phyloP scores from a whole-genome alignment of 306 rosid species.

The peach (Prunus persica) region Prunus_persica_NCBIv2 NC_034010.1:20424001-20424500 shows the following conservation, averaged over 20 bases:
- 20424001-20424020: conserved; percentile 12
- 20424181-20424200: conserved; percentile 25
- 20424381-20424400: not conserved
- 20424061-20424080: conserved; percentile 13
- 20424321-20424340: no score
- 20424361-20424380: not conserved
- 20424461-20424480: no score
- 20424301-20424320: no score
- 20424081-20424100: conserved; percentile 1
- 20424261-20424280: conserved; percentile 24
- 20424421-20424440: no score
- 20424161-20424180: conserved; percentile 57
- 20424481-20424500: no score
- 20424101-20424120: conserved; percentile 9
- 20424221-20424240: conserved; percentile 25
- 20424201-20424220: conserved; percentile 25
- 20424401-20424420: no score
- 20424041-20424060: conserved; percentile 3
- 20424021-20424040: conserved; percentile 10
- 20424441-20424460: no score
- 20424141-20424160: conserved; percentile 28
- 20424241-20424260: conserved; percentile 24
- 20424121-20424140: conserved; percentile 13
- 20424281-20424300: not conserved
- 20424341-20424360: no score